A percentile compares a stretch with the other conserved stretches of the same genome.
Conservation (phyloP, 176 grass and related monocot species). For the Oryza glumipatula region DNA sequence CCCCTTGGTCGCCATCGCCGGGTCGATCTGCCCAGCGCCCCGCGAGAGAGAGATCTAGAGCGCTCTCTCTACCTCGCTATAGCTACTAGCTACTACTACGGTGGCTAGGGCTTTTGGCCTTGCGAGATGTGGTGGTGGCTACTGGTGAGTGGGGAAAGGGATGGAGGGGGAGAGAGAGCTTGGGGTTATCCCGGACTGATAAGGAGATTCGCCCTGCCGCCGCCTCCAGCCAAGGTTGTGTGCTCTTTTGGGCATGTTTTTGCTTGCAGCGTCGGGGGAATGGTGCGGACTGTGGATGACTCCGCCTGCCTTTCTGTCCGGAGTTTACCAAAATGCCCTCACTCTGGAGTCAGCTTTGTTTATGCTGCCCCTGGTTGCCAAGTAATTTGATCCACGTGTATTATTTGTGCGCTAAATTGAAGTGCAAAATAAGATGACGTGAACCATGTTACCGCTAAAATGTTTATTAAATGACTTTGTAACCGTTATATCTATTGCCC, state of each 20-base stretch:
- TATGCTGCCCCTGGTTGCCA: background rate
- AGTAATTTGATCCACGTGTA: background rate
- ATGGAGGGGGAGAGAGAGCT: constrained; percentile 12
- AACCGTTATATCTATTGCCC: background rate
- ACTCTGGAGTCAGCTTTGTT: background rate
- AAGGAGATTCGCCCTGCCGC: constrained; percentile 58
- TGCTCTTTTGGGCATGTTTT: constrained; percentile 23
- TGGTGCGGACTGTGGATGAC: constrained; percentile 1
- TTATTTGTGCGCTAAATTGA: background rate
- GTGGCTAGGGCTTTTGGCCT: constrained; percentile 7
- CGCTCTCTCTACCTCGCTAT: background rate
- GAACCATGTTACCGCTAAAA: background rate
- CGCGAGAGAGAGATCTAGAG: constrained; percentile 35
- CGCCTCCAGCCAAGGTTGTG: constrained; percentile 52
- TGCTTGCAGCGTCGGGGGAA: constrained; percentile 19
- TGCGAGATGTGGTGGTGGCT: background rate
- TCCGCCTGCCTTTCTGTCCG: background rate
- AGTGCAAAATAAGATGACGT: background rate
- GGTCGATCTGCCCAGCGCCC: background rate
- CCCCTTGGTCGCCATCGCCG: constrained; percentile 45
- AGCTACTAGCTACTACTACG: background rate
- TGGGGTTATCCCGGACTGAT: constrained; percentile 39
- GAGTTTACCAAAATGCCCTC: constrained; percentile 32
- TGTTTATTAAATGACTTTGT: background rate
- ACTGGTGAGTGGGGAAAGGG: constrained; percentile 39